A percentile compares a stretch with the other conserved stretches of the same genome.
Evolutionary conservation across 2,329 filamentous ascomycete genomes (phyloP).

Genomic region (Alternaria gaisen): DNA sequence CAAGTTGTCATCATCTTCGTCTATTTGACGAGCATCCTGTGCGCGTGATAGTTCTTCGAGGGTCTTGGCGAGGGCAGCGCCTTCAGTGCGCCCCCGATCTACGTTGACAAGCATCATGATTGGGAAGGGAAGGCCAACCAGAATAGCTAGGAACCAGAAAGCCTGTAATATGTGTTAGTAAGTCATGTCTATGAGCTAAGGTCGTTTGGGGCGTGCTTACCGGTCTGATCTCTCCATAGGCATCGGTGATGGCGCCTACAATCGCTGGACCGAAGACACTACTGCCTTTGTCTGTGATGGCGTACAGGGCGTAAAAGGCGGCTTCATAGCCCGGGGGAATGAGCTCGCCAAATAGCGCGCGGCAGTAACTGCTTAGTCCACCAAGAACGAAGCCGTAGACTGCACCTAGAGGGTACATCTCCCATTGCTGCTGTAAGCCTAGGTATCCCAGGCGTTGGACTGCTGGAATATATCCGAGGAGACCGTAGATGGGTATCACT

Average conservation of each 20-base stretch:
- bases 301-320: conserved; percentile 95
- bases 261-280: conserved; percentile 94
- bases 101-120: conserved; percentile 87
- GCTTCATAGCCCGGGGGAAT: conserved; percentile 95
- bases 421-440: conserved; percentile 92
- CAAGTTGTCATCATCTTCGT: conserved; percentile 20
- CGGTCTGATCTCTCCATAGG: conserved; percentile 59
- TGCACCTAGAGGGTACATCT: conserved; percentile 92
- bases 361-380: conserved; percentile 90
- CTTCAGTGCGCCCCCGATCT: conserved; percentile 63
- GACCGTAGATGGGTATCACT: conserved; percentile 88
- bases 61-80: conserved; percentile 52
- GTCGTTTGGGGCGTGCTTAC: conserved; percentile 32
- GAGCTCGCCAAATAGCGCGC: conserved; percentile 89
- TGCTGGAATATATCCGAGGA: conserved; percentile 86
- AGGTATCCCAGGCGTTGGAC: conserved; percentile 77
- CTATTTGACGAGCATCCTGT: conserved; percentile 13
- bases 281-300: conserved; percentile 96
- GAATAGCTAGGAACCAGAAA: conserved; percentile 86
- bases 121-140: conserved; percentile 86
- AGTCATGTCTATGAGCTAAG: not conserved
- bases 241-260: conserved; percentile 91
- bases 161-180: conserved; percentile 56
- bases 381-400: conserved; percentile 94
- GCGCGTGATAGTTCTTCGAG: conserved; percentile 35